Base-by-base conservation (phyloP, 164 flowering plant genomes). In the Macadamia tetraphylla region DNA sequence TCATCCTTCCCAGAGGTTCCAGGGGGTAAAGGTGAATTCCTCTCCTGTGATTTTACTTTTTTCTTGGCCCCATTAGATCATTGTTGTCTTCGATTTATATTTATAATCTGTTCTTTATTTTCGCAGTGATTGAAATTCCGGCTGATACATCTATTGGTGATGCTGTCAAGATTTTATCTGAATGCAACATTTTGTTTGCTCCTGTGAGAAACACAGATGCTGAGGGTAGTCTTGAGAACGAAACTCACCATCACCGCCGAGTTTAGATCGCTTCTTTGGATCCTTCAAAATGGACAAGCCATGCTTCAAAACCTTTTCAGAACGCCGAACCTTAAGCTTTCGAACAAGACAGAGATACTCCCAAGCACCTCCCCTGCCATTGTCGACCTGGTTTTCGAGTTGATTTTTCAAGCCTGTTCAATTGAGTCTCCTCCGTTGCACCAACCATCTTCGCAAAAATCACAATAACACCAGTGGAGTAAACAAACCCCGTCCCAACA, bases 321-420 rank as follows among this genome's bases (percentile, higher is more conserved):
- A 86, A 11, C 97, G 95, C 44, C 97, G 84, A 63, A 92, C 77
- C 69, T 92, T 92, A 74, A 92, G 95, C 84, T 92, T 94, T 42
- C 23, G 23, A 23, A 23, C 23, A 23, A 23, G 23, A 23, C 23
- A 23, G 23, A 23, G 23, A 23, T 23, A 23, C 23, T 23, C 23
- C 23, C 23, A 23, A 23, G 23, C 23, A 23, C 23, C 23, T 23
- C 23, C 23, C 23, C 23, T 0, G 23, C 23, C 23, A 23, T 23
- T 23, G 23, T 23, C 23, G 23, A 23, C 23, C 23, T 23, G 23
- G 23, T 23, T 23, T 23, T 23, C 23, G 23, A 23, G 23, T 23
- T 23, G 23, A 23, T 23, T 23, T 23, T 23, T 23, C 23, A 23
- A 23, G 23, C 23, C 23, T 23, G 23, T 23, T 23, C 23, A 23